A percentile compares a stretch with the other conserved stretches of the same genome.
Evolutionary conservation across 208 protist species (phyloP).

Genomic region (Leishmania tropica): DNA sequence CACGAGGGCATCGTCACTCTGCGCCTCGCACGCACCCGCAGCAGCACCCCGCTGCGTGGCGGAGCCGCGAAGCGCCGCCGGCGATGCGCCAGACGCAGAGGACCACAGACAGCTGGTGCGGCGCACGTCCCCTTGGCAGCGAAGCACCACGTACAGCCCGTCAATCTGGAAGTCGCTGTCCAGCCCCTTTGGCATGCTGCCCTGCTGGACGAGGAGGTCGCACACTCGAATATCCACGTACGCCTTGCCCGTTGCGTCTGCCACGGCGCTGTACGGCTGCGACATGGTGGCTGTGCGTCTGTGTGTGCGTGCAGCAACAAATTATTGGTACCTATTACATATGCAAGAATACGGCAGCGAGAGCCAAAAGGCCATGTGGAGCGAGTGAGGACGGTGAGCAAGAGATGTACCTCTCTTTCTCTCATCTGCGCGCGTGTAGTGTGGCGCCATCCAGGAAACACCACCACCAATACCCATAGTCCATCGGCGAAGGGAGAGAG

Average conservation of each 20-base stretch:
- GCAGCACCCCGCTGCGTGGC: neutral
- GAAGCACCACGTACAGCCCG: conserved; percentile 69
- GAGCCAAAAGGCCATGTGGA: neutral
- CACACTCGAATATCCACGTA: conserved; percentile 49
- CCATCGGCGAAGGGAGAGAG: neutral
- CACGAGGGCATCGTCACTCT: conserved; percentile 14
- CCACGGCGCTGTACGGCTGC: neutral
- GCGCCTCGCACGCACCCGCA: neutral
- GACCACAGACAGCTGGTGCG: conserved; percentile 46
- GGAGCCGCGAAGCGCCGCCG: neutral
- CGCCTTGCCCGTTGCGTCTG: neutral
- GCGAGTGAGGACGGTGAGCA: neutral
- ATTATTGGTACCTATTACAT: neutral
- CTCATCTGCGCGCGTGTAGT: too few relatives aligned
- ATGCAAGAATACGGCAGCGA: too few relatives aligned
- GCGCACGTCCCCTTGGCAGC: conserved; percentile 41
- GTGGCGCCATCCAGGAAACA: neutral
- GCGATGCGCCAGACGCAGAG: neutral
- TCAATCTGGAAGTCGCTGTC: conserved; percentile 40
- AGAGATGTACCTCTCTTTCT: neutral
- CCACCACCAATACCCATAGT: neutral
- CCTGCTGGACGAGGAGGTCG: conserved; percentile 28
- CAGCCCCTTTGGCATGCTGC: conserved; percentile 23
- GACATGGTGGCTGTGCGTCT: neutral
- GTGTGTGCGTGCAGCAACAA: neutral